Conservation (phyloP, 2,329 filamentous ascomycete species). For the Botryotinia convoluta region DNA sequence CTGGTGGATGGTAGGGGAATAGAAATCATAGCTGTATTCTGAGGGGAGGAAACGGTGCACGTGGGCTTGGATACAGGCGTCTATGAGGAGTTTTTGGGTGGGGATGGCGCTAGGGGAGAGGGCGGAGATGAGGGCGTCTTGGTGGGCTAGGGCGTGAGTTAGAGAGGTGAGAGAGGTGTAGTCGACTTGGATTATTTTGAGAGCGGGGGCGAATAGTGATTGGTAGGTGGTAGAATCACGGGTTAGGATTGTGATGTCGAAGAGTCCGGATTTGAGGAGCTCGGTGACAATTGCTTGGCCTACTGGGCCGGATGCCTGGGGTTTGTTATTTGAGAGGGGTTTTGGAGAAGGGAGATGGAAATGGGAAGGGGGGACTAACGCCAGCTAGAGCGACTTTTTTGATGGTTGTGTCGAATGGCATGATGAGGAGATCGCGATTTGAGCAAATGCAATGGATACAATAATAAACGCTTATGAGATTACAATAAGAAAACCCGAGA, state of each 20-base stretch:
- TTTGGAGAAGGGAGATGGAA: neutral
- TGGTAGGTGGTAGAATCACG: slow-evolving; percentile 34
- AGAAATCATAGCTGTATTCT: slow-evolving; percentile 47
- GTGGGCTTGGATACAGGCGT: slow-evolving; percentile 55
- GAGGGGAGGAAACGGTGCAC: slow-evolving; percentile 58
- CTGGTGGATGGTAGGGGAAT: neutral
- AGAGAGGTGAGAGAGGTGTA: slow-evolving; percentile 22
- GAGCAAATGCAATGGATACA: too few species aligned
- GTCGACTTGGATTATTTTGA: slow-evolving; percentile 28
- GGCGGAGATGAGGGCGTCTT: slow-evolving; percentile 29
- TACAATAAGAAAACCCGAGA: neutral
- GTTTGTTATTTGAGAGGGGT: neutral
- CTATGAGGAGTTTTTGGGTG: slow-evolving; percentile 42
- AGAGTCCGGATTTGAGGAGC: slow-evolving; percentile 34
- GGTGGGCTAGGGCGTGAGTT: slow-evolving; percentile 34
- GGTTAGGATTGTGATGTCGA: slow-evolving; percentile 39
- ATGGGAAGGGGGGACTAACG: slow-evolving; percentile 20
- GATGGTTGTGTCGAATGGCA: slow-evolving; percentile 28
- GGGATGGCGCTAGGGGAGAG: slow-evolving; percentile 17
- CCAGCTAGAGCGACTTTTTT: slow-evolving; percentile 30
- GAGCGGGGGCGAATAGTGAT: slow-evolving; percentile 25
- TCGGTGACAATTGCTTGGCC: slow-evolving; percentile 36
- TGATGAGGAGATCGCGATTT: slow-evolving; percentile 5
- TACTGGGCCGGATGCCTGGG: slow-evolving; percentile 35
- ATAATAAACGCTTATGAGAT: neutral